phyloP scores from a whole-genome alignment of 2,329 filamentous ascomycete genomes.

The Colletotrichum ledebouriae region DNA sequence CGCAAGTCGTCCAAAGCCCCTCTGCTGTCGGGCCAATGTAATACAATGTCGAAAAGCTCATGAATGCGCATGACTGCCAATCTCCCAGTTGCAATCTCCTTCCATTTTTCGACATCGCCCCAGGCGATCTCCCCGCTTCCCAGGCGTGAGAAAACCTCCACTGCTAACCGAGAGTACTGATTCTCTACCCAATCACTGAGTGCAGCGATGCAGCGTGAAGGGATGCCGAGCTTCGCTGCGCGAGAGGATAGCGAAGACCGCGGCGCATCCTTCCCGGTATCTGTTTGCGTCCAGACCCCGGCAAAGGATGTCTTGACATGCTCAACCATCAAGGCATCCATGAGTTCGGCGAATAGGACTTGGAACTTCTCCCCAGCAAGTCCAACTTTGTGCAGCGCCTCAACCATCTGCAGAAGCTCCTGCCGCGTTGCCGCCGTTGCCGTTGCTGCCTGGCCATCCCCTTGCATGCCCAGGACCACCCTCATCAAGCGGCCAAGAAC shows the following conservation, averaged over 20 bases:
- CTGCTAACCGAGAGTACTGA: conserved; percentile 73
- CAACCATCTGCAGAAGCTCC: conserved; percentile 68
- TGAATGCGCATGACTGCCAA: conserved; percentile 77
- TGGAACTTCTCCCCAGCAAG: conserved; percentile 78
- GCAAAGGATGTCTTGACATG: conserved; percentile 74
- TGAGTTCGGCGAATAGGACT: conserved; percentile 77
- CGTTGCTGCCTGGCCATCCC: conserved; percentile 45
- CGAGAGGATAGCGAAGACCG: conserved; percentile 46
- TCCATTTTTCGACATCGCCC: conserved; percentile 75
- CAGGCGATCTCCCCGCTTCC: conserved; percentile 60
- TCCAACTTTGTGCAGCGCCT: conserved; percentile 73
- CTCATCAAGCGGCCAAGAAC: conserved; percentile 67
- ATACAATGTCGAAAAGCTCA: conserved; percentile 84
- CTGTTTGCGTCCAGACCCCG: conserved; percentile 68
- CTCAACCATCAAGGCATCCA: conserved; percentile 74
- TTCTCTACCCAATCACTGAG: conserved; percentile 78
- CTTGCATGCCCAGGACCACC: conserved; percentile 54
- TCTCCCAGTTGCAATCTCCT: conserved; percentile 76
- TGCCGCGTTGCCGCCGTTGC: conserved; percentile 56
- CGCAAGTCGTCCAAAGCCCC: conserved; percentile 82
- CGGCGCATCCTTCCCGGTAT: conserved; percentile 45
- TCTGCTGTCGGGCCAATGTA: conserved; percentile 78
- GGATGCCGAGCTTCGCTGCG: conserved; percentile 48
- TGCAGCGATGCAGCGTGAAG: conserved; percentile 68
- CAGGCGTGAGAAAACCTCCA: conserved; percentile 69